Evolutionary conservation across 1,284 basidiomycete genomes (phyloP).

Genomic region (Lentinula novae-zelandiae): DNA sequence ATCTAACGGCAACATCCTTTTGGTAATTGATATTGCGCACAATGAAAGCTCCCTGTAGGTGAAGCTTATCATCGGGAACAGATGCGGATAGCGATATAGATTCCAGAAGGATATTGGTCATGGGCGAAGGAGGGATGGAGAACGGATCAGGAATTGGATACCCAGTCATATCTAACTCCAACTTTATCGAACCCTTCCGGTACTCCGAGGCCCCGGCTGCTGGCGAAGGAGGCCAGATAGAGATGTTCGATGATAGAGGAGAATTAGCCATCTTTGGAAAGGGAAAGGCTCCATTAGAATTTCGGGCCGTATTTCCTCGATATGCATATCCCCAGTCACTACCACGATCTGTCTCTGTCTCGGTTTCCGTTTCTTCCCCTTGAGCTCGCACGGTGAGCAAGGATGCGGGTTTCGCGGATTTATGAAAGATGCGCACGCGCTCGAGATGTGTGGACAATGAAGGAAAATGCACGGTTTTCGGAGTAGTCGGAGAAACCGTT

Average conservation of each 20-base stretch:
- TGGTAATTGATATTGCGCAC: background rate
- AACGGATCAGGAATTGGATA: slow-evolving; percentile 1
- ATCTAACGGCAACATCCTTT: slow-evolving; percentile 84
- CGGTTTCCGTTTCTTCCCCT: slow-evolving; percentile 77
- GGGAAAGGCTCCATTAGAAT: background rate
- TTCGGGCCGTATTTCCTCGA: background rate
- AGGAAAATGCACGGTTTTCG: slow-evolving; percentile 90
- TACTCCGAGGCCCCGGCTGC: background rate
- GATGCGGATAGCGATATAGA: slow-evolving; percentile 3
- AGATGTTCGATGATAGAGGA: background rate
- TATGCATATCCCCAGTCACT: slow-evolving; percentile 10
- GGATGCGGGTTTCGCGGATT: slow-evolving; percentile 71
- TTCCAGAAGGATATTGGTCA: background rate
- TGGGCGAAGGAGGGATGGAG: background rate
- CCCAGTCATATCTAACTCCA: slow-evolving; percentile 2
- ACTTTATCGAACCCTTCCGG: background rate
- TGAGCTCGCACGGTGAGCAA: slow-evolving; percentile 22
- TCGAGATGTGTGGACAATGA: slow-evolving; percentile 66
- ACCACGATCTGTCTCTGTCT: slow-evolving; percentile 57
- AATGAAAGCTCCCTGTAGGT: background rate
- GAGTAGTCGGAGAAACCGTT: slow-evolving; percentile 42
- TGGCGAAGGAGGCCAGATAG: background rate
- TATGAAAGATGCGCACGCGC: slow-evolving; percentile 80
- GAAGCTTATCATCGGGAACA: background rate
- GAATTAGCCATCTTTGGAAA: background rate